Evolutionary conservation across 495 filamentous ascomycete genomes (phyloP).

Genomic region (Viridothelium virens): DNA sequence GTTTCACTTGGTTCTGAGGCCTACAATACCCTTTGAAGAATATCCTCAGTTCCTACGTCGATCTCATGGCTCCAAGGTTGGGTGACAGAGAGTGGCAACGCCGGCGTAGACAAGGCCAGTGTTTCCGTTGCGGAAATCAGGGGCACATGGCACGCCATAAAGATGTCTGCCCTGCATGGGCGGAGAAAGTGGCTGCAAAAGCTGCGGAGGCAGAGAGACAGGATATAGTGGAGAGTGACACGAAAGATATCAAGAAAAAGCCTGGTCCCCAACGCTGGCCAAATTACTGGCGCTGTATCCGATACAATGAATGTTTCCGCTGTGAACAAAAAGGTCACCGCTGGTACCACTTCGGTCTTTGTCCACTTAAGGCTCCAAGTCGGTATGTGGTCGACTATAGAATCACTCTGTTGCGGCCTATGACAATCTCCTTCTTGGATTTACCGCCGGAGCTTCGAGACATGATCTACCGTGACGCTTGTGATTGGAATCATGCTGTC

Average conservation of each 20-base stretch:
- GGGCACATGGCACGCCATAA: slow-evolving; percentile 9
- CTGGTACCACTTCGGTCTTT: not conserved
- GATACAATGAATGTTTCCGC: not conserved
- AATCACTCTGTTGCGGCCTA: not conserved
- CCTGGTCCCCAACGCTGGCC: not conserved
- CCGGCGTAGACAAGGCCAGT: not conserved
- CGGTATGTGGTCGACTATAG: not conserved
- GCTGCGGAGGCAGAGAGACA: not conserved
- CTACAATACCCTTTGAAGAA: no score
- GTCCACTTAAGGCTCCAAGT: not conserved
- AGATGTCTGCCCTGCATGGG: not conserved
- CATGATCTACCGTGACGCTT: slow-evolving; percentile 20
- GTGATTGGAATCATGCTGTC: slow-evolving; percentile 14
- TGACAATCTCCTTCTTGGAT: slow-evolving; percentile 16
- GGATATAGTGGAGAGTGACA: not conserved
- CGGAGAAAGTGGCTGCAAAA: not conserved
- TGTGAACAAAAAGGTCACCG: not conserved
- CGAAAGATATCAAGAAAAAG: not conserved
- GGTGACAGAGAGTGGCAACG: not conserved
- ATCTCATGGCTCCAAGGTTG: not conserved
- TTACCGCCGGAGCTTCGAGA: slow-evolving; percentile 22
- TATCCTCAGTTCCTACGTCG: no score
- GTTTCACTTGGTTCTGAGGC: no score
- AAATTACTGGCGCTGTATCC: not conserved
- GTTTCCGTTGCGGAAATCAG: not conserved